These are phyloP conservation scores for Globisporangium recalcitrans DNA, from an alignment of 352 stramenopile species.

Conservation along the genomic window DNA sequence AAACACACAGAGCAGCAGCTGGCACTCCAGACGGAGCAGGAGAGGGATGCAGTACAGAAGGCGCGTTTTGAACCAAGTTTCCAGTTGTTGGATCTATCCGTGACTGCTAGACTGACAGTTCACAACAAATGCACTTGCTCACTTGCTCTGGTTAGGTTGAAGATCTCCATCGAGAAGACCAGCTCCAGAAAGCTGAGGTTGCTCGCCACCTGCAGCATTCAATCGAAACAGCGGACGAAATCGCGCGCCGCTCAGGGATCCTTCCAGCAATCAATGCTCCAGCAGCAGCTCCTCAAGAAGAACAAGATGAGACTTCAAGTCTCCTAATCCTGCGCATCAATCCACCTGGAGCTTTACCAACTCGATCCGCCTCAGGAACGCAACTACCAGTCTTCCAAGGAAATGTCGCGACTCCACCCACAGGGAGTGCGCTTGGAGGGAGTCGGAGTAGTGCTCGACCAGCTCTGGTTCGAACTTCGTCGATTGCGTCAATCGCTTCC, in stretches of 20 bases:
- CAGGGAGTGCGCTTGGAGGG: background rate
- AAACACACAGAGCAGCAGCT: conserved; percentile 6
- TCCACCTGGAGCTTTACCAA: background rate
- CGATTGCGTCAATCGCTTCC: background rate
- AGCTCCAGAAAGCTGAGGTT: conserved; percentile 1
- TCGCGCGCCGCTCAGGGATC: conserved; percentile 40
- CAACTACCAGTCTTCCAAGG: conserved; percentile 12
- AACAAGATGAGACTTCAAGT: conserved; percentile 56
- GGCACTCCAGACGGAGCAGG: background rate
- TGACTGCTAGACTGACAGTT: background rate
- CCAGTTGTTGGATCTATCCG: no score
- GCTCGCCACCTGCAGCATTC: conserved; percentile 24
- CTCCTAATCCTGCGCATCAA: conserved; percentile 51
- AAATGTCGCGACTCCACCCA: background rate
- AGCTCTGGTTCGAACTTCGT: background rate
- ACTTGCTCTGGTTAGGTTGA: conserved; percentile 3
- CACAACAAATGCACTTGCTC: background rate
- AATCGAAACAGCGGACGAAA: conserved; percentile 32
- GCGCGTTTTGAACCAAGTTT: background rate
- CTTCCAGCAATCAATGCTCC: conserved; percentile 56
- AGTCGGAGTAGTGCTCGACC: background rate
- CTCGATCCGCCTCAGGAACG: conserved; percentile 2
- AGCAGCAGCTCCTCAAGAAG: conserved; percentile 13
- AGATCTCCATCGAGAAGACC: conserved; percentile 14
- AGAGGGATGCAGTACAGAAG: conserved; percentile 2